These are phyloP conservation scores for Epichloe glyceriae DNA, from an alignment of 2,329 filamentous ascomycete genomes.

Conservation along the genomic window DNA sequence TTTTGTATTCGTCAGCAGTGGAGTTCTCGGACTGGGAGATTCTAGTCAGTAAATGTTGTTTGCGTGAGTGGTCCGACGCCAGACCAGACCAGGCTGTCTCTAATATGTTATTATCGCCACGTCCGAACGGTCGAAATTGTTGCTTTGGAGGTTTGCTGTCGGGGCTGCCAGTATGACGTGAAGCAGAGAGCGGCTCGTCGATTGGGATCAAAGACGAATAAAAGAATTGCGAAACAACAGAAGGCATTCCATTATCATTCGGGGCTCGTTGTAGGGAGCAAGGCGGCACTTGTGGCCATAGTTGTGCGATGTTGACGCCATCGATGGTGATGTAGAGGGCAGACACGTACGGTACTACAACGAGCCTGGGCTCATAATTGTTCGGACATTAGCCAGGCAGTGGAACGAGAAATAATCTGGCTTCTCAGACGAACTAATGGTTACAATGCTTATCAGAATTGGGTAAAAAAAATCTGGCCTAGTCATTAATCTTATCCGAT, in stretches of 20 bases:
- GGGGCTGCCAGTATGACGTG: conserved; percentile 35
- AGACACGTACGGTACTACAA: neutral
- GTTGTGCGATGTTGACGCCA: conserved; percentile 31
- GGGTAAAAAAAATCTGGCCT: no score
- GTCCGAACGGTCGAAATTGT: conserved; percentile 64
- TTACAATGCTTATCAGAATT: no score
- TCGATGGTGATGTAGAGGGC: neutral
- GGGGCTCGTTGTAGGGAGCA: conserved; percentile 29
- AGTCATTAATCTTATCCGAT: no score
- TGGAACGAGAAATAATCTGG: no score
- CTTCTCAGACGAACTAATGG: no score
- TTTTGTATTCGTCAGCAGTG: neutral
- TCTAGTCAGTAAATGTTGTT: conserved; percentile 29
- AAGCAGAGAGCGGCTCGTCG: conserved; percentile 71
- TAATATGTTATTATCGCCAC: conserved; percentile 64
- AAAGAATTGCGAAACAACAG: conserved; percentile 64
- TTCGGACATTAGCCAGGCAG: no score
- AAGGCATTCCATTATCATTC: conserved; percentile 38
- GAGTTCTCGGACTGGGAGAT: neutral
- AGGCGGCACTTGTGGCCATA: conserved; percentile 47
- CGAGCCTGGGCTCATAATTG: no score
- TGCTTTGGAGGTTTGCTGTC: conserved; percentile 41
- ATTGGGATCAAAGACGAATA: conserved; percentile 73
- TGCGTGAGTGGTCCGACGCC: conserved; percentile 31
- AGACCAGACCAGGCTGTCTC: conserved; percentile 66